These are phyloP conservation scores for Alternaria arborescens DNA, from an alignment of 2,329 filamentous ascomycete species.

Conservation along the genomic window DNA sequence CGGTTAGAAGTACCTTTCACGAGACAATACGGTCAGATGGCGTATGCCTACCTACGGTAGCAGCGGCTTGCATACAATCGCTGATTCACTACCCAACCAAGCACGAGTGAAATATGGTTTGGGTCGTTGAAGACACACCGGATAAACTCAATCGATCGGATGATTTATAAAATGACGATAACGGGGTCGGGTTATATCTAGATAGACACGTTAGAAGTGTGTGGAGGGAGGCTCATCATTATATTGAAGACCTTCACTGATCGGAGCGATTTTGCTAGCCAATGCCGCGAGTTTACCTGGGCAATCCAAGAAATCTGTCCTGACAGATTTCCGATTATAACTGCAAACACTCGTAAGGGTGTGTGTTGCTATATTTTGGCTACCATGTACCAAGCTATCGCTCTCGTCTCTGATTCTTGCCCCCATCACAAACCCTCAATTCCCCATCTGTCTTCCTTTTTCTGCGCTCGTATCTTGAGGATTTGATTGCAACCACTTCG, in stretches of 20 bases:
- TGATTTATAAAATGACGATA: not conserved
- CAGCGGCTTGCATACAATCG: not conserved
- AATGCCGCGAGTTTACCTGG: not conserved
- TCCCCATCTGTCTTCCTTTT: not conserved
- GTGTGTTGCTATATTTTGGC: not conserved
- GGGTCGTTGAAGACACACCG: not conserved
- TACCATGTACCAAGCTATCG: not conserved
- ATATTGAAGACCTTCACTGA: not conserved
- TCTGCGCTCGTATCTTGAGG: rapidly evolving
- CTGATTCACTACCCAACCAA: not conserved
- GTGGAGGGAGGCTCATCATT: not conserved
- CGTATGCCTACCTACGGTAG: not conserved
- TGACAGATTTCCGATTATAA: not conserved
- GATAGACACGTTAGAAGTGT: not conserved
- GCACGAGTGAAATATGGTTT: not conserved
- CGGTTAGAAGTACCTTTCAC: not conserved
- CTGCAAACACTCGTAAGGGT: not conserved
- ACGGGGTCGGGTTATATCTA: not conserved
- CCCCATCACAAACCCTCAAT: not conserved
- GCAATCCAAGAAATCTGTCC: not conserved
- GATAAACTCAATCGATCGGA: not conserved
- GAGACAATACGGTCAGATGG: not conserved
- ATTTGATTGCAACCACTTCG: not conserved
- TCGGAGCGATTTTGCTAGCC: not conserved
- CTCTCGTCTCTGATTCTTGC: not conserved